Evolutionary conservation across 495 filamentous ascomycete species (phyloP), one percentile per base, ranked within the genome.

Genomic region (Penicillium taxi): DNA sequence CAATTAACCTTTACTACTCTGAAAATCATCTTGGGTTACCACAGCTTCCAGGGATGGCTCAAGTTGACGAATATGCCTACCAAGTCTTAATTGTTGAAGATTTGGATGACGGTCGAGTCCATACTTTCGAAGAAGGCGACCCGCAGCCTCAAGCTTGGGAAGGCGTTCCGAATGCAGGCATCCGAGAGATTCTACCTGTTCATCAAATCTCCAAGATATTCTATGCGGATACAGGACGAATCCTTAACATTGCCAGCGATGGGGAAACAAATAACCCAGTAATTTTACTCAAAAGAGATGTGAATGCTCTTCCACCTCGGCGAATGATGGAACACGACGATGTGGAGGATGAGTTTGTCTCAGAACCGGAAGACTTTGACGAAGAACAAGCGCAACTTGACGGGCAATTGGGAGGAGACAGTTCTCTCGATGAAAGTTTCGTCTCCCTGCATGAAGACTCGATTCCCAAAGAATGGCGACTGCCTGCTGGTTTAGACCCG

Each of bases 131-230:
- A 17, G 82, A 84, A 0, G 57, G 55, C 20, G 70, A 77, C 17
- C 50, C 64, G 5, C 72, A 74, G 39, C 80, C 84, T 14, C 64
- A 70, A 5, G 64, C 58, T 0, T 94, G 77, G 45, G 85, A 86
- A 44, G 86, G 80, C 20, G 67, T 96, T 14, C 36, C 59, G 6
- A 53, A 61, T 17, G 89, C 91, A 15, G 93, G 93, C 4, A 79
- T 96, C 13, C 70, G 87, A 20, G 84, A 94, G 47, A 70, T 78
- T 18, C 68, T 99, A 5, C 91, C 93, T 0, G 80, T 99, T 21
- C 81, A 93, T 53, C 81, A 96, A 49, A 77, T 96, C 7, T 85
- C 86, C 15, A 96, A 93, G 48, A 91, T 99, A 16, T 96, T 99
- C 59, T 99, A 96, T 47, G 90, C 91, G 9, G 86, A 96, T 47